phyloP scores from a whole-genome alignment of 441 rosid genomes.

The Erysimum cheiri region DNA sequence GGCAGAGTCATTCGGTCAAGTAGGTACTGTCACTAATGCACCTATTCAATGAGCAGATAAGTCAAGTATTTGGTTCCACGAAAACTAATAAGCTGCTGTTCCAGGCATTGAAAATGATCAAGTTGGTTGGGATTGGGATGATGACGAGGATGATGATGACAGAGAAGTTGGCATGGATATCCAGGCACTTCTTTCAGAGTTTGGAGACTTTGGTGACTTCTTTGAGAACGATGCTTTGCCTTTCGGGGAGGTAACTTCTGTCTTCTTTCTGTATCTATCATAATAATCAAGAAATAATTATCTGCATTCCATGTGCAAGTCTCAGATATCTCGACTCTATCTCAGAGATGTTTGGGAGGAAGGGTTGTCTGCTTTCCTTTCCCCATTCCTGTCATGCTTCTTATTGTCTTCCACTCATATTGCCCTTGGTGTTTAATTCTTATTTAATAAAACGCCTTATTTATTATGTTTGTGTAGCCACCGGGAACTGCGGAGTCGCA shows the following conservation, averaged over 20 bases:
- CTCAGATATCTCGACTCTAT: slow-evolving; percentile 25
- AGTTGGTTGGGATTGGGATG: slow-evolving; percentile 90
- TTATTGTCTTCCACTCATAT: slow-evolving; percentile 19
- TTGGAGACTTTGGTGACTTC: slow-evolving; percentile 99
- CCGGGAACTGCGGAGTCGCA: slow-evolving; percentile 99
- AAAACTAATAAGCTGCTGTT: slow-evolving; percentile 65
- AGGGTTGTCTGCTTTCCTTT: slow-evolving; percentile 6
- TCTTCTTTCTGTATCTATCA: slow-evolving; percentile 21
- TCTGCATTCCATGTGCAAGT: background rate
- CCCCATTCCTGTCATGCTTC: slow-evolving; percentile 16
- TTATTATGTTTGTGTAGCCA: slow-evolving; percentile 72
- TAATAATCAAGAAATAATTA: slow-evolving; percentile 4
- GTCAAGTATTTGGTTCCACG: slow-evolving; percentile 61
- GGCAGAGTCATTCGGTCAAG: slow-evolving; percentile 78
- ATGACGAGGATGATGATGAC: slow-evolving; percentile 64
- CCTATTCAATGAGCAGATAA: slow-evolving; percentile 60
- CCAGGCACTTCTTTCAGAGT: slow-evolving; percentile 97
- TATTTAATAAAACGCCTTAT: slow-evolving; percentile 40
- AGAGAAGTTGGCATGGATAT: slow-evolving; percentile 92
- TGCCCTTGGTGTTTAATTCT: slow-evolving; percentile 28
- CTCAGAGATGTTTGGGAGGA: slow-evolving; percentile 27
- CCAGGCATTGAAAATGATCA: slow-evolving; percentile 80
- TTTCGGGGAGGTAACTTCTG: slow-evolving; percentile 93
- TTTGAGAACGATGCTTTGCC: slow-evolving; percentile 94
- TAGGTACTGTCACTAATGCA: slow-evolving; percentile 56